A percentile compares a stretch with the other conserved stretches of the same genome.
Evolutionary conservation across 345 rosid genomes (phyloP).

Genomic region (Excoecaria agallocha): DNA sequence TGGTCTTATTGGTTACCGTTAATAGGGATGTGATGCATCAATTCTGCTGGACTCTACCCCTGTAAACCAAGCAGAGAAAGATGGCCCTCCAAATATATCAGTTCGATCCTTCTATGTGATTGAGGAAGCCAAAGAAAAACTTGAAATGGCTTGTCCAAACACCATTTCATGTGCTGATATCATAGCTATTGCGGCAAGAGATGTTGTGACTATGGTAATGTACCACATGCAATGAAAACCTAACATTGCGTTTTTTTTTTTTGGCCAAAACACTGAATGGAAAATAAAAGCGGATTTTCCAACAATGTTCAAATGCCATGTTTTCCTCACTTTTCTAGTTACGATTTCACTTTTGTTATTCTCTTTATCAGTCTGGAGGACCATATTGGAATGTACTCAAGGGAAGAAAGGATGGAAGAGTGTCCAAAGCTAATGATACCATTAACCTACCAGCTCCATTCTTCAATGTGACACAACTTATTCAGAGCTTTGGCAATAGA

Average conservation of each 20-base stretch:
- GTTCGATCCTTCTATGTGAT: slow-evolving; percentile 74
- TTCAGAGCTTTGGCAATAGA: slow-evolving; percentile 62
- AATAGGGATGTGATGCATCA: slow-evolving; percentile 86
- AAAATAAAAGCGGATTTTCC: not conserved
- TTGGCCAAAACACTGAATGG: no score
- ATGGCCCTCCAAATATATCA: slow-evolving; percentile 74
- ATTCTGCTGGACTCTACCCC: slow-evolving; percentile 60
- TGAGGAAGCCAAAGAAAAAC: slow-evolving; percentile 67
- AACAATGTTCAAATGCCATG: not conserved
- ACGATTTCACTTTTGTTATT: not conserved
- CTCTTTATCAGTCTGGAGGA: slow-evolving; percentile 57
- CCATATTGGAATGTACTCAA: slow-evolving; percentile 63
- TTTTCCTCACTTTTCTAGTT: not conserved
- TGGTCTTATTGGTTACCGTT: not conserved
- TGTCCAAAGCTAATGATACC: slow-evolving; percentile 63
- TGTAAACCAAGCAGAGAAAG: slow-evolving; percentile 77
- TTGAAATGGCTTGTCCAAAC: slow-evolving; percentile 63
- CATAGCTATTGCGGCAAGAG: slow-evolving; percentile 74
- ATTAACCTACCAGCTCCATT: slow-evolving; percentile 67
- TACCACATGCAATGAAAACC: not conserved
- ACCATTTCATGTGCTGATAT: slow-evolving; percentile 74
- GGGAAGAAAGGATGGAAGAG: slow-evolving; percentile 80
- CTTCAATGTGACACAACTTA: slow-evolving; percentile 59
- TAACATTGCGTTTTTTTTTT: no score
- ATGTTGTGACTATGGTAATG: slow-evolving; percentile 60